Evolutionary conservation across 495 filamentous ascomycete species (phyloP).

Genomic region (Podospora fimiseda): DNA sequence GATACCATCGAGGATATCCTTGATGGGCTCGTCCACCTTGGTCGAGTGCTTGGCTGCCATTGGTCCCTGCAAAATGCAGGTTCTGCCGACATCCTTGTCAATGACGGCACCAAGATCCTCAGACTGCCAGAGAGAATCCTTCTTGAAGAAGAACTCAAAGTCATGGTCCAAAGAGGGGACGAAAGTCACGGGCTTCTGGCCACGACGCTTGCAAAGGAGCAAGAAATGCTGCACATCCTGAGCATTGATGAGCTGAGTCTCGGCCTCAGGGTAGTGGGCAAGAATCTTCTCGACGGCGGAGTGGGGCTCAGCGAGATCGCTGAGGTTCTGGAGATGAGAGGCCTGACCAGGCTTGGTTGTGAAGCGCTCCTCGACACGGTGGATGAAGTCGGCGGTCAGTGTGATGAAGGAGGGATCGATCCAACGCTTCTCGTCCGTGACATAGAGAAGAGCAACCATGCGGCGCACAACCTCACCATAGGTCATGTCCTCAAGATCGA

Average conservation of each 20-base stretch:
- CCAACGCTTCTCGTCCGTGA: conserved; percentile 90
- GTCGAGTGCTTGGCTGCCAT: conserved; percentile 89
- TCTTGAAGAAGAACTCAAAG: conserved; percentile 99
- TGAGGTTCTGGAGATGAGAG: conserved; percentile 68
- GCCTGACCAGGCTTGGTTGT: conserved; percentile 56
- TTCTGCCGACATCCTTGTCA: conserved; percentile 87
- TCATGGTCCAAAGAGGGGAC: conserved; percentile 89
- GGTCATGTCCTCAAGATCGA: conserved; percentile 97
- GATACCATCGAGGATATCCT: conserved; percentile 85
- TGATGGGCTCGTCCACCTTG: conserved; percentile 81
- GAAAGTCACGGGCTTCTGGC: conserved; percentile 95
- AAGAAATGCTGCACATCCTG: conserved; percentile 97
- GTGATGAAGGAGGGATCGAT: conserved; percentile 79
- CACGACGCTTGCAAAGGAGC: conserved; percentile 81
- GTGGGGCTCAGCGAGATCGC: conserved; percentile 79
- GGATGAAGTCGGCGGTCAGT: conserved; percentile 90
- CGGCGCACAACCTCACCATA: conserved; percentile 87
- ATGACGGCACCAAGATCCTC: conserved; percentile 95
- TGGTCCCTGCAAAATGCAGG: conserved; percentile 92
- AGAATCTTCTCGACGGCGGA: conserved; percentile 69
- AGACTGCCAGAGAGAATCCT: conserved; percentile 99
- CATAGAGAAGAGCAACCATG: conserved; percentile 94
- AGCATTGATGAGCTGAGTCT: conserved; percentile 89
- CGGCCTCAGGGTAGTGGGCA: conserved; percentile 74
- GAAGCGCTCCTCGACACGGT: conserved; percentile 92